phyloP scores from a whole-genome alignment of 225 moss, liverwort and hornwort species.

The Asterella californica region DNA sequence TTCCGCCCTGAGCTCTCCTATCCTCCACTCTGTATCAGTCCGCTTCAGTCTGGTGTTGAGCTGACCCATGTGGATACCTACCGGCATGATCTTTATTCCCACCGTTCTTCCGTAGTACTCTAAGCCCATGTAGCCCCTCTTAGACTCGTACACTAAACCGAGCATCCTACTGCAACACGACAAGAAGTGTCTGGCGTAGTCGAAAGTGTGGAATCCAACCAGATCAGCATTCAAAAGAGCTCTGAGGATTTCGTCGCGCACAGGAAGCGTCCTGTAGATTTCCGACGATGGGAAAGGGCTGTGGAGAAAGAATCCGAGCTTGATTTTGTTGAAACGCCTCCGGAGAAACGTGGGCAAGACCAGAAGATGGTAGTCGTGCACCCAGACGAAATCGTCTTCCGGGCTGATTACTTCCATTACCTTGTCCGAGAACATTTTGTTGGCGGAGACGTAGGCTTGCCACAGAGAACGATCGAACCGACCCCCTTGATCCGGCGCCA shows the following conservation, averaged over 20 bases:
- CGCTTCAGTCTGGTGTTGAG: constrained; percentile 55
- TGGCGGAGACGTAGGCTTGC: constrained; percentile 86
- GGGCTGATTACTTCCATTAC: constrained; percentile 88
- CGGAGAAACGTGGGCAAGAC: constrained; percentile 79
- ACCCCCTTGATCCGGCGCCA: constrained; percentile 74
- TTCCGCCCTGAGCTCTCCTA: constrained; percentile 60
- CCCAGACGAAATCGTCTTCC: constrained; percentile 88
- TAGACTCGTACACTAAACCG: constrained; percentile 82
- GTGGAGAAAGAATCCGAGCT: constrained; percentile 86
- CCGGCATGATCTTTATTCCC: constrained; percentile 91
- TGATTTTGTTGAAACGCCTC: constrained; percentile 75
- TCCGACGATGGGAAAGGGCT: constrained; percentile 90
- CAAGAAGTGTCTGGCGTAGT: constrained; percentile 85
- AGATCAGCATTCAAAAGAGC: constrained; percentile 79
- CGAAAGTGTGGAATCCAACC: constrained; percentile 88
- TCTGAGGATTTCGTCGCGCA: constrained; percentile 83
- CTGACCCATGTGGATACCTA: constrained; percentile 95
- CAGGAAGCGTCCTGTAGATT: constrained; percentile 82
- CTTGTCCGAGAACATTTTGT: constrained; percentile 81
- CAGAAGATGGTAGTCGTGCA: constrained; percentile 90
- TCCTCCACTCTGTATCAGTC: constrained; percentile 61
- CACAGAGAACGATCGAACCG: constrained; percentile 83
- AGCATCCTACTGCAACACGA: constrained; percentile 93
- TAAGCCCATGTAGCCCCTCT: constrained; percentile 83
- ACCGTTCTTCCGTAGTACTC: constrained; percentile 90